These are phyloP conservation scores for Camellia japonica DNA, from an alignment of 148 eudicot genomes.

Conservation along the genomic window DNA sequence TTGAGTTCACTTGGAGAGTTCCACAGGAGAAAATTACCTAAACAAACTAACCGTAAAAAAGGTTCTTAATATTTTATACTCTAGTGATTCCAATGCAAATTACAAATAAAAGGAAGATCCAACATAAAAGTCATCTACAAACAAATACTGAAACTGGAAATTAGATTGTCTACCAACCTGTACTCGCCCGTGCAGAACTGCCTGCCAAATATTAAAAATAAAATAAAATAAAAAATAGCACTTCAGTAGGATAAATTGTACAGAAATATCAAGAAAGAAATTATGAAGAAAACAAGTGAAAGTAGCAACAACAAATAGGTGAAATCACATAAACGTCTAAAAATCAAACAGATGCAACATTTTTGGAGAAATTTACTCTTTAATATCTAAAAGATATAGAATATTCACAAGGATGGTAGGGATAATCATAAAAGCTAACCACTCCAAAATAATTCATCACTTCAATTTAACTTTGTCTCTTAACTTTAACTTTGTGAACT, in stretches of 20 bases:
- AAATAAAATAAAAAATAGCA: too few relatives aligned
- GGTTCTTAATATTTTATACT: background rate
- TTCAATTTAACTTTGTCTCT: too few relatives aligned
- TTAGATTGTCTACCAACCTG: slow-evolving; percentile 45
- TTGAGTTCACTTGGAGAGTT: background rate
- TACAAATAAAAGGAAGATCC: background rate
- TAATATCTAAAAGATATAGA: background rate
- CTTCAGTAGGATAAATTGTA: background rate
- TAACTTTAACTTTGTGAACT: too few relatives aligned
- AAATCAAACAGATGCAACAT: background rate
- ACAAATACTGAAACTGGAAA: background rate
- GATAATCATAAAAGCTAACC: too few relatives aligned
- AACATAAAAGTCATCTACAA: background rate
- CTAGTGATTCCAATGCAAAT: background rate
- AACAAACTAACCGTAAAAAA: background rate
- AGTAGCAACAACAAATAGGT: background rate
- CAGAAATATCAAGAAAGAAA: background rate
- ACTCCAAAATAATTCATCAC: too few relatives aligned
- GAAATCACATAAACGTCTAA: background rate
- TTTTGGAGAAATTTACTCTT: background rate
- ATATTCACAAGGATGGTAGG: background rate
- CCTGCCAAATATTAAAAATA: slow-evolving; percentile 37
- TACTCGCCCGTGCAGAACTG: slow-evolving; percentile 95
- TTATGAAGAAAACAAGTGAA: background rate
- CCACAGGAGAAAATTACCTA: background rate